These are phyloP conservation scores for Phytopythium chamaehyphon DNA, from an alignment of 352 stramenopile species.

Conservation along the genomic window DNA sequence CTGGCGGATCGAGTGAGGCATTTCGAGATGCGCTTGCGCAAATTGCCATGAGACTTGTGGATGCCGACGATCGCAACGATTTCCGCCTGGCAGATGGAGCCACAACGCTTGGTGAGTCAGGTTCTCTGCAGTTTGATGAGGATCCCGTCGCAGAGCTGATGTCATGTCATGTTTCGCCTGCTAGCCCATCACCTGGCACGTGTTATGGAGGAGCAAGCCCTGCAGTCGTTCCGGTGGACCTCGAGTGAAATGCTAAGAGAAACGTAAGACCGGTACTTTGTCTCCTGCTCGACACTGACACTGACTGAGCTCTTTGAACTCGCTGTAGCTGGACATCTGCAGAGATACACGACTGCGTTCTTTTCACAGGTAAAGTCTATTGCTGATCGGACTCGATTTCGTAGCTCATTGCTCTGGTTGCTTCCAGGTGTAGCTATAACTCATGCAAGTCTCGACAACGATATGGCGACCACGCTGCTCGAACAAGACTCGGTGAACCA, in stretches of 20 bases:
- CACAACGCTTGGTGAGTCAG: conserved; percentile 37
- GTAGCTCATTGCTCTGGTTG: neutral
- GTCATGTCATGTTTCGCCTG: neutral
- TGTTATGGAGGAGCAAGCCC: conserved; percentile 54
- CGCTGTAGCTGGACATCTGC: conserved; percentile 32
- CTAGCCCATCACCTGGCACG: conserved; percentile 40
- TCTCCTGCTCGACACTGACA: neutral
- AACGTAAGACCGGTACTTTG: neutral
- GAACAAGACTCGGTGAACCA: conserved; percentile 22
- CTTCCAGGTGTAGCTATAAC: conserved; percentile 24
- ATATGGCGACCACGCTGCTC: conserved; percentile 39
- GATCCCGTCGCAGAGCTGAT: neutral
- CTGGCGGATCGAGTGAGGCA: conserved; percentile 13
- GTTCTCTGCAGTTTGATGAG: too few relatives aligned
- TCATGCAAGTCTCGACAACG: conserved; percentile 51
- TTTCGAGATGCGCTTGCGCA: conserved; percentile 47
- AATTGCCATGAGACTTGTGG: conserved; percentile 51
- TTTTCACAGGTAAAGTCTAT: conserved; percentile 42
- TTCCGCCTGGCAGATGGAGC: conserved; percentile 55
- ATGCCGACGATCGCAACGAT: conserved; percentile 41
- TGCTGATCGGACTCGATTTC: neutral
- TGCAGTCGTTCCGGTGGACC: conserved; percentile 31
- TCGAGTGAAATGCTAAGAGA: neutral
- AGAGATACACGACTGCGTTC: conserved; percentile 51
- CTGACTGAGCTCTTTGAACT: neutral